Conservation (phyloP, 345 rosid genomes). For the Carallia brachiata region DNA sequence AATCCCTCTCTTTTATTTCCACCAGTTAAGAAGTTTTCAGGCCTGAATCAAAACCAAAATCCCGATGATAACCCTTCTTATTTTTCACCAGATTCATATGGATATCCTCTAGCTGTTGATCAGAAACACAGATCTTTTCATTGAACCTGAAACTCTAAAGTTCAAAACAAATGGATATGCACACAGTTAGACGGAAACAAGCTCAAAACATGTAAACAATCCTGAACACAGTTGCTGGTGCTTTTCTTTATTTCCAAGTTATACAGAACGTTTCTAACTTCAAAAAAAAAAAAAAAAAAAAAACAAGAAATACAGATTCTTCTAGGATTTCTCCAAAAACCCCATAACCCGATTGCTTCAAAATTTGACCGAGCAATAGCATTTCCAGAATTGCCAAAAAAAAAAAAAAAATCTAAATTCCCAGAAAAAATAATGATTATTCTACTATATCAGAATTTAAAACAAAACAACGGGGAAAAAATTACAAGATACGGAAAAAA, state of each 20-base stretch:
- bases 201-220: constrained; percentile 1
- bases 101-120: constrained; percentile 28
- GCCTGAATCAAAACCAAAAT: constrained; percentile 31
- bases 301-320: constrained; percentile 23
- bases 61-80: constrained; percentile 9
- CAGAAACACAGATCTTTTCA: constrained; percentile 14
- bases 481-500: too few species aligned
- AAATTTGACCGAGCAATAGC: not conserved
- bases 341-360: constrained; percentile 3
- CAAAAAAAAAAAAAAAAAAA: not conserved
- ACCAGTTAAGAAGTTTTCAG: constrained; percentile 21
- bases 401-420: not conserved
- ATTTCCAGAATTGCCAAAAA: too few species aligned
- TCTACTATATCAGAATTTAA: not conserved
- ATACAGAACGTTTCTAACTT: constrained; percentile 12
- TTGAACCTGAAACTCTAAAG: not conserved
- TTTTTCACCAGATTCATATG: constrained; percentile 40
- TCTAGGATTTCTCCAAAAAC: constrained; percentile 3
- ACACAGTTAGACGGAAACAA: constrained; percentile 8
- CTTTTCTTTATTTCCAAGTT: constrained; percentile 46
- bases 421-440: not conserved
- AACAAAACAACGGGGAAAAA: not conserved
- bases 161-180: constrained; percentile 11
- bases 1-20: constrained; percentile 9
- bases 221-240: constrained; percentile 17